phyloP scores from a whole-genome alignment of 768 basidiomycete genomes.

The Leccinum obscurum region DNA sequence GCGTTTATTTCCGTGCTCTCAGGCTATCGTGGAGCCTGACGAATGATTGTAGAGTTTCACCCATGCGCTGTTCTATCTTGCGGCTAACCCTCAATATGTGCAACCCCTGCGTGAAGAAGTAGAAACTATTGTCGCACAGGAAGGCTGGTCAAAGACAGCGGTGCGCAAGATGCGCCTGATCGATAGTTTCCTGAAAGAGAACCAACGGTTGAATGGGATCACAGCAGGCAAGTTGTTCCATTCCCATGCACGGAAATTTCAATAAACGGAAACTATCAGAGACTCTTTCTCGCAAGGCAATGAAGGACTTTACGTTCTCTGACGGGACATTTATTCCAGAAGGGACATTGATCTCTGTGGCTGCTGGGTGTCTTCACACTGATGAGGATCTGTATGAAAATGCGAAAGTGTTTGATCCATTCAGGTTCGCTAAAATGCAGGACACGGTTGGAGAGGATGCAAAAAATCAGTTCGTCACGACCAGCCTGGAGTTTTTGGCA shows the following conservation, averaged over 20 bases:
- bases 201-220: neutral
- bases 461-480: slow-evolving; percentile 19
- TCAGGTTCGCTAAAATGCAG: slow-evolving; percentile 43
- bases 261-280: neutral
- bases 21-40: neutral
- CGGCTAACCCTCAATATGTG: neutral
- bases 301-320: slow-evolving; percentile 1
- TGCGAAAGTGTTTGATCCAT: slow-evolving; percentile 42
- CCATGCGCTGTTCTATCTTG: neutral
- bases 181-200: neutral
- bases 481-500: neutral
- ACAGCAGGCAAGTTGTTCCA: neutral
- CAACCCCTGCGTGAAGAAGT: neutral
- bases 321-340: neutral
- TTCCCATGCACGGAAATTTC: neutral
- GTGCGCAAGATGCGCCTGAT: neutral
- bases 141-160: neutral
- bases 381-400: slow-evolving; percentile 30
- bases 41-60: neutral
- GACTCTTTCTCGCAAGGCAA: neutral
- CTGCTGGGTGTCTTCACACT: slow-evolving; percentile 14
- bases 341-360: neutral
- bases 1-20: neutral
- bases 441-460: slow-evolving; percentile 32
- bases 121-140: neutral